These are phyloP conservation scores for Leersia perrieri DNA, from an alignment of 176 grass and related monocot genomes.

Conservation along the genomic window DNA sequence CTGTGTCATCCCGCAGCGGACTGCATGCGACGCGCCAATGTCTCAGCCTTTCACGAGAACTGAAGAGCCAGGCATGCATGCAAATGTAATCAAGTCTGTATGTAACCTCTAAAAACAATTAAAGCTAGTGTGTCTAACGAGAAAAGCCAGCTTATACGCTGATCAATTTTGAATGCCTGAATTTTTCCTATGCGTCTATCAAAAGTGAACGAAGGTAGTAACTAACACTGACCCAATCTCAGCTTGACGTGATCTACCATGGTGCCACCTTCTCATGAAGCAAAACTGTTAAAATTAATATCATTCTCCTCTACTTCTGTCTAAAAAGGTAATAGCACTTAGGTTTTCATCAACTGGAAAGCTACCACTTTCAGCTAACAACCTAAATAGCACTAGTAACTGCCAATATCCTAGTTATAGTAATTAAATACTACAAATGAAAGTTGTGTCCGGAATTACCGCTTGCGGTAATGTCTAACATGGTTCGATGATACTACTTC, in stretches of 20 bases:
- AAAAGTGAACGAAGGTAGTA: too few relatives aligned
- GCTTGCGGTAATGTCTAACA: neutral
- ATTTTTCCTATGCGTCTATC: too few relatives aligned
- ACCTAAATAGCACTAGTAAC: neutral
- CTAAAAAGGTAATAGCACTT: neutral
- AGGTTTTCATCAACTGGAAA: neutral
- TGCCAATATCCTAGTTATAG: neutral
- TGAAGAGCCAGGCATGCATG: too few relatives aligned
- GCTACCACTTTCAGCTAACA: constrained; percentile 1
- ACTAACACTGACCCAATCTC: constrained; percentile 9
- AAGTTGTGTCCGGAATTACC: neutral
- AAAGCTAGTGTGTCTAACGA: too few relatives aligned
- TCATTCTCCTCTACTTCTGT: neutral
- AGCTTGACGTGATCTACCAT: neutral
- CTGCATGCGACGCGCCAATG: too few relatives aligned
- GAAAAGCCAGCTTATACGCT: too few relatives aligned
- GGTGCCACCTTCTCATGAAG: neutral
- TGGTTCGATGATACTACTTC: neutral
- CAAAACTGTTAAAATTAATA: neutral
- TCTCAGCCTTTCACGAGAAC: too few relatives aligned
- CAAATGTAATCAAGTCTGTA: too few relatives aligned
- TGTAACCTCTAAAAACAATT: too few relatives aligned
- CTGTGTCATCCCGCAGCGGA: too few relatives aligned
- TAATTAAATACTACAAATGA: neutral
- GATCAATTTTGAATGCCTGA: too few relatives aligned